A percentile compares a stretch with the other conserved stretches of the same genome.
Conservation (phyloP, 31 red algal genomes). For the Endocladia muricata region DNA sequence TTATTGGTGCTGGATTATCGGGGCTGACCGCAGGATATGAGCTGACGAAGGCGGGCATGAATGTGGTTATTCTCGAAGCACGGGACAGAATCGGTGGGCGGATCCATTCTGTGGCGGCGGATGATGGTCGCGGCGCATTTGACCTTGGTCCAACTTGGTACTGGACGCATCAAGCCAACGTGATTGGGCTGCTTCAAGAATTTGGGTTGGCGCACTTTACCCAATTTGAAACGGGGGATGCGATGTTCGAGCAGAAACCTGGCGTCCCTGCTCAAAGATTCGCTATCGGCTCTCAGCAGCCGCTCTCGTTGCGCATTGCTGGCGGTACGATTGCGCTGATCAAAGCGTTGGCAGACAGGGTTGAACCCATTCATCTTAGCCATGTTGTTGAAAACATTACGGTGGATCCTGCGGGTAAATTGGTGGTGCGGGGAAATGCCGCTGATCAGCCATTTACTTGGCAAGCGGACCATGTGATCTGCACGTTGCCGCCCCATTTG, state of each 20-base stretch:
- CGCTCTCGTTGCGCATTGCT: background rate
- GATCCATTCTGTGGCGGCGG: background rate
- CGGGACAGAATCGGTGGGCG: background rate
- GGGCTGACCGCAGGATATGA: slow-evolving; percentile 6
- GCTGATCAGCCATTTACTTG: too few species aligned
- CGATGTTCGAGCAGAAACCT: background rate
- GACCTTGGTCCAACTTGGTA: slow-evolving; percentile 15
- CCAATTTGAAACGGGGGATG: background rate
- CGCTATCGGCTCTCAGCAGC: background rate
- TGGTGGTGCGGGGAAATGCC: background rate
- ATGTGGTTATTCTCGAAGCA: background rate
- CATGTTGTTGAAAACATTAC: background rate
- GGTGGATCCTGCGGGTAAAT: background rate
- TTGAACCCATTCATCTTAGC: background rate
- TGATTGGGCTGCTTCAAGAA: background rate
- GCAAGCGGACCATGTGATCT: background rate
- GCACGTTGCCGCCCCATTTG: background rate
- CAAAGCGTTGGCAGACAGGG: background rate
- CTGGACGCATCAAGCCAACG: background rate
- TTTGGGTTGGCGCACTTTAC: background rate
- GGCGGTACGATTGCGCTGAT: background rate
- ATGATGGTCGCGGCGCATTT: background rate
- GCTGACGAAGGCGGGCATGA: background rate
- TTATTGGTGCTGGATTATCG: slow-evolving; percentile 15
- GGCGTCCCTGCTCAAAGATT: background rate